Percentiles rank a stretch among this genome's conserved stretches.
Evolutionary conservation across 2,329 filamentous ascomycete species (phyloP).

Genomic region (Arthroderma uncinatum): DNA sequence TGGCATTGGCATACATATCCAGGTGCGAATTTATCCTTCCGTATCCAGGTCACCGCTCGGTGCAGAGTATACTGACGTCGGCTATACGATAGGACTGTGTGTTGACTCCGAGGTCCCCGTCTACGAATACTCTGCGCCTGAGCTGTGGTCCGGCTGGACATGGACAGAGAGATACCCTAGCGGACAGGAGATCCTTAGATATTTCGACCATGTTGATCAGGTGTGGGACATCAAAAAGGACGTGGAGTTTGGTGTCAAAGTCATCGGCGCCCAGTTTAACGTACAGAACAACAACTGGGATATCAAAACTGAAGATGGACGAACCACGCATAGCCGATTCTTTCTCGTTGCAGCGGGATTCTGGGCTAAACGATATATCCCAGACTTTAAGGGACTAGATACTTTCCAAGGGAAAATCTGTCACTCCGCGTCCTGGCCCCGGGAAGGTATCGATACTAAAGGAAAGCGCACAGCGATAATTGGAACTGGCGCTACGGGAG

Average conservation of each 20-base stretch:
- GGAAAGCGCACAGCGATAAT: conserved; percentile 52
- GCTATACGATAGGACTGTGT: conserved; percentile 29
- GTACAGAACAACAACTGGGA: conserved; percentile 32
- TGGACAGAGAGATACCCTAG: conserved; percentile 29
- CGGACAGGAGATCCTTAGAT: conserved; percentile 32
- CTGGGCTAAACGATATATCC: conserved; percentile 35
- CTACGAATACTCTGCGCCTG: conserved; percentile 45
- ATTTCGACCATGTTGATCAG: conserved; percentile 40
- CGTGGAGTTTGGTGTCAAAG: conserved; percentile 35
- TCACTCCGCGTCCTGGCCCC: conserved; percentile 52
- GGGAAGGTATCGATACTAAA: conserved; percentile 44
- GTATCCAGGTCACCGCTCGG: neutral
- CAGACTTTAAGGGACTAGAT: conserved; percentile 28
- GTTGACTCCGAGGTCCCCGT: conserved; percentile 46
- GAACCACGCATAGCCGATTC: conserved; percentile 32
- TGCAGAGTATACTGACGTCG: neutral
- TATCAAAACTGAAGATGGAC: conserved; percentile 34
- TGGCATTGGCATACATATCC: conserved; percentile 51
- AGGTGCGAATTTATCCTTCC: conserved; percentile 21
- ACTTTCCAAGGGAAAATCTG: conserved; percentile 48
- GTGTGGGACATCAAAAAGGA: conserved; percentile 36
- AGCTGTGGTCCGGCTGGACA: conserved; percentile 37
- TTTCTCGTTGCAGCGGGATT: conserved; percentile 41
- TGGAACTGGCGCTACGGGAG: conserved; percentile 53
- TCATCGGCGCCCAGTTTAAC: conserved; percentile 35